Base-by-base conservation (phyloP, 2,329 filamentous ascomycete species). In the Graphilbum ipis-grandicollis region DNA sequence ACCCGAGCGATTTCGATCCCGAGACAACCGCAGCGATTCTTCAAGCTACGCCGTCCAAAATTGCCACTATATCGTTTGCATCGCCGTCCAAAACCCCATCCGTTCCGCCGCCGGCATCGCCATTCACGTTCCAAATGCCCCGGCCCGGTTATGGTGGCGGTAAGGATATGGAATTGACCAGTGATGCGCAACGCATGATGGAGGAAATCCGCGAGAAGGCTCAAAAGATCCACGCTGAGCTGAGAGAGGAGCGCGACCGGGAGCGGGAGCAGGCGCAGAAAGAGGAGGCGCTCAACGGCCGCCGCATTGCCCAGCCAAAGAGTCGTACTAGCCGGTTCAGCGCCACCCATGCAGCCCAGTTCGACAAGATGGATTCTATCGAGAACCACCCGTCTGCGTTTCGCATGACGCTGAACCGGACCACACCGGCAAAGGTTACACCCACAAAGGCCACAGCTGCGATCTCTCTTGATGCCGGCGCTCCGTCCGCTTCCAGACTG, bases 331-430 rank as follows among this genome's bases (percentile, higher is more conserved):
- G 75, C 34, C 77, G 88, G 33, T 96, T 78, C 58, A 93, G 83
- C 52, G 78, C 84, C 43, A 75, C 72, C 28, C 88, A 96, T 53
- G 79, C 82, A 71, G 75, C 77, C 35, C 72, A 88, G 50, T 94
- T 96, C 60, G 83, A 83, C 58, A 96, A 93, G 64, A 94, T 96
- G 88, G 85, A 93, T 53, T 94, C 86, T 2, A 94, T 96, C 50
- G 82, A 75, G 31, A 77, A 77, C 43, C 86, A 94, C 52, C 67
- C 84, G 9, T 93, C 86, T 10, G 71, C 78, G 14, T 90, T 77
- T 60, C 68, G 82, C 43, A 67, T 68, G 18, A 64, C 70, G 41
- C 56, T 64, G 5, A 64, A 56, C 26, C 65, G 66, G 9, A 56
- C 62, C 44, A 66, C 68, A n/a, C 68, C 71, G 9, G 52, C 59